phyloP scores from a whole-genome alignment of 177 flowering plant species.

The Vitis hybrid region DNA sequence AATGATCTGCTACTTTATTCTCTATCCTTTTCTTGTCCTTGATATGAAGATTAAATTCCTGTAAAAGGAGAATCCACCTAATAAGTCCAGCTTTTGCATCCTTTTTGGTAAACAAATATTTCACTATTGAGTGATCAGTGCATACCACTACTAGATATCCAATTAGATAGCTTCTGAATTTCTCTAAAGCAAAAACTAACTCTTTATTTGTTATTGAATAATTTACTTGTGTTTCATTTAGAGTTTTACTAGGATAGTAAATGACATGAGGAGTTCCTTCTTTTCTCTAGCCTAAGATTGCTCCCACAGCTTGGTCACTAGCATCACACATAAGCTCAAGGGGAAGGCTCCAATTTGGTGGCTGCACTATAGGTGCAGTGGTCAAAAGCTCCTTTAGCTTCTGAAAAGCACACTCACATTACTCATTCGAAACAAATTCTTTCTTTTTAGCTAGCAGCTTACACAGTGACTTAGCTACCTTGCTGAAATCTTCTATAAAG shows the following conservation, averaged over 20 bases:
- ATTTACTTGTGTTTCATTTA: slow-evolving; percentile 1
- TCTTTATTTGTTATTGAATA: slow-evolving; percentile 11
- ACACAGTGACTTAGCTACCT: too few relatives aligned
- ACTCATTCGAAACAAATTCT: background rate
- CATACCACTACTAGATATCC: slow-evolving; percentile 4
- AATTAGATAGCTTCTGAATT: slow-evolving; percentile 12
- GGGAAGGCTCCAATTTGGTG: slow-evolving; percentile 1
- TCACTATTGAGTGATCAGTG: too few relatives aligned
- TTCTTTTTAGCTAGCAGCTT: too few relatives aligned
- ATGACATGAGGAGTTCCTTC: background rate
- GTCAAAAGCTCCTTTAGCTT: background rate
- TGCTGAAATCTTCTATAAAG: too few relatives aligned
- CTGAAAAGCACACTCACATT: slow-evolving; percentile 4
- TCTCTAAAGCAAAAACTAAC: slow-evolving; percentile 4
- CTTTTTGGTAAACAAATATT: slow-evolving; percentile 1
- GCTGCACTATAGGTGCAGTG: background rate
- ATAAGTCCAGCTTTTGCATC: slow-evolving; percentile 12
- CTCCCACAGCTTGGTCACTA: slow-evolving; percentile 12
- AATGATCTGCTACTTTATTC: slow-evolving; percentile 18
- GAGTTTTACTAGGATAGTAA: slow-evolving; percentile 13
- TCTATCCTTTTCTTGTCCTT: slow-evolving; percentile 5
- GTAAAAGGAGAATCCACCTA: slow-evolving; percentile 11
- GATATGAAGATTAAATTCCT: background rate
- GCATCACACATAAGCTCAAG: slow-evolving; percentile 23
- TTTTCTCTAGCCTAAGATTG: slow-evolving; percentile 8